Base-by-base conservation (phyloP, 495 filamentous ascomycete species). In the Podospora pseudoanserina region DNA sequence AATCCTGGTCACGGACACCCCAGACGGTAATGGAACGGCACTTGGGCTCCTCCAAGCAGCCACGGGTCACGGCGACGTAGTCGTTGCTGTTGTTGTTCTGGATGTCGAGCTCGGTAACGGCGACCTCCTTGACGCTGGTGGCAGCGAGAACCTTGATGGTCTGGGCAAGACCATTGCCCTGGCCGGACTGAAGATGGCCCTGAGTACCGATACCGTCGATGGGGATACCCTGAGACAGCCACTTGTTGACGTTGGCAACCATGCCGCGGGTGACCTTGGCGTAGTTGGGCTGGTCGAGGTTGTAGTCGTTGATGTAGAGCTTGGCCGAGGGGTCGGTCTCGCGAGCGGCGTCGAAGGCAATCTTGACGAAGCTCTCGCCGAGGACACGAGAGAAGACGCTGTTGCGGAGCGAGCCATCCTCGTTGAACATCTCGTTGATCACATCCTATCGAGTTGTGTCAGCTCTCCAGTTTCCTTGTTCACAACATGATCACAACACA, bases 21-120 rank as follows among this genome's bases (percentile, higher is more conserved):
- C 90, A 93, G 44, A 90, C 88, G 19, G 90, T 92, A 70, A 93
- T 87, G 66, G 90, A 90, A 23, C 92, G 84, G 75, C 90, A 92
- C 76, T 87, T 89, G 11, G 81, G 68, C 72, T 88, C 82, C 67
- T 82, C 78, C 55, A 91, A 73, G 72, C 90, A 92, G 32, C 88
- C 89, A 20, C 89, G 85, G 68, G 86, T 84, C 58, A 89, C 83
- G 58, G 85, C 81, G 30, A 84, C 80, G 73, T 90, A 93, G 77
- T 92, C 89, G 32, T 77, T 77, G 20, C 82, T 68, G 54, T 82
- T 79, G 11, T 84, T 88, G 63, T 80, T 81, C 65, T 84, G 84
- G 76, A 92, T 90, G 66, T 90, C 87, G 63, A 90, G 81, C 73
- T 91, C 89, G 49, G 89, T 89, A 60, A 89, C 79, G 32, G 87